phyloP scores from a whole-genome alignment of 108 stramenopile genomes.

The Fragilariopsis cylindrus region DNA sequence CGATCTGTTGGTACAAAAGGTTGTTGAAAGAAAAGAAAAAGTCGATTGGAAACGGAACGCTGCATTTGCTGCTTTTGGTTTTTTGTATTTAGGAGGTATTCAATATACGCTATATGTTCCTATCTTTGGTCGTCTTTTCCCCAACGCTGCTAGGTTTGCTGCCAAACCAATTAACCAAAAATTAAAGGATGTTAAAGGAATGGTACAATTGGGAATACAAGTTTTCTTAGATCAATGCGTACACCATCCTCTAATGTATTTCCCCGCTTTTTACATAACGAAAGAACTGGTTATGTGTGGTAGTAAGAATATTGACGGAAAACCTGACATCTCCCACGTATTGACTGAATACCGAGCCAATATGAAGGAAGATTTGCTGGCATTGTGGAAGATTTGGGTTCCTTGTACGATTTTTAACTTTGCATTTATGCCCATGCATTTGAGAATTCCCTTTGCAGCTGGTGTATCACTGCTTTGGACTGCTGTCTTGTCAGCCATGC shows the following conservation, averaged over 20 bases:
- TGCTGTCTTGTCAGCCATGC: slow-evolving; percentile 80
- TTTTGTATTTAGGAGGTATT: slow-evolving; percentile 84
- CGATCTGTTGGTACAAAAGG: slow-evolving; percentile 83
- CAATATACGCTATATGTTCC: slow-evolving; percentile 83
- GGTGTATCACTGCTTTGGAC: slow-evolving; percentile 86
- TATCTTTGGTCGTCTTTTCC: slow-evolving; percentile 78
- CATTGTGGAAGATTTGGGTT: slow-evolving; percentile 88
- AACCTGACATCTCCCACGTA: slow-evolving; percentile 58
- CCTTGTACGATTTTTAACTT: slow-evolving; percentile 83
- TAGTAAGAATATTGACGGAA: slow-evolving; percentile 23
- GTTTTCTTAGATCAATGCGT: slow-evolving; percentile 56
- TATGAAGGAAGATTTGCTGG: slow-evolving; percentile 78
- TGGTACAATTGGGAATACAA: slow-evolving; percentile 39
- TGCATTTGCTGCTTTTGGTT: slow-evolving; percentile 89
- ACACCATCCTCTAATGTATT: slow-evolving; percentile 90
- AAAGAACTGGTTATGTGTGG: slow-evolving; percentile 75
- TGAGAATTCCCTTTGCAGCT: slow-evolving; percentile 82
- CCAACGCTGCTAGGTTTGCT: slow-evolving; percentile 72
- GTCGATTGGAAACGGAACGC: slow-evolving; percentile 90
- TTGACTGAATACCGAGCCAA: slow-evolving; percentile 60
- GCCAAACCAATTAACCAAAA: slow-evolving; percentile 70
- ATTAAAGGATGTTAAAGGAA: slow-evolving; percentile 64
- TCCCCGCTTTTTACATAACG: slow-evolving; percentile 87
- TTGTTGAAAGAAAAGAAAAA: slow-evolving; percentile 70
- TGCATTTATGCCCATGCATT: slow-evolving; percentile 93